phyloP scores from a whole-genome alignment of 2,329 filamentous ascomycete species.

The Dothistroma pini region DNA sequence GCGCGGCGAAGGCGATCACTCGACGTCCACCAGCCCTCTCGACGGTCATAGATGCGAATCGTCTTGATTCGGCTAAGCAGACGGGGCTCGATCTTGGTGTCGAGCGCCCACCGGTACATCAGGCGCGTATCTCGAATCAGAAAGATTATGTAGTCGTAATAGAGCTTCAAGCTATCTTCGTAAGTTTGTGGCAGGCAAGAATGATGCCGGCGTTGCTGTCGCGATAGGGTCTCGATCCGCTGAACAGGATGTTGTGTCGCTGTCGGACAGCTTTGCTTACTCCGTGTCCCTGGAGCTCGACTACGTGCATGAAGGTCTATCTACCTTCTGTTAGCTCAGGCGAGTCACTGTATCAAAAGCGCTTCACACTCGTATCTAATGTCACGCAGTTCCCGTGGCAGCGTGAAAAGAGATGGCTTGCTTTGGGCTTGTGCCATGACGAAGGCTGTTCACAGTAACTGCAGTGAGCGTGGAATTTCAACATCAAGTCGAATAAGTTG shows the following conservation, averaged over 20 bases:
- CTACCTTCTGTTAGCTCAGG: neutral
- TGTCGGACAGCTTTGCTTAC: neutral
- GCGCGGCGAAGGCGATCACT: neutral
- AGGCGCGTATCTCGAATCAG: neutral
- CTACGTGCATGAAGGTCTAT: neutral
- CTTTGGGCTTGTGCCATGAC: neutral
- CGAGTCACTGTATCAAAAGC: neutral
- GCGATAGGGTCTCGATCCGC: neutral
- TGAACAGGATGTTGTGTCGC: neutral
- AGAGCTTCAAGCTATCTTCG: neutral
- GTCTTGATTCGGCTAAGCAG: neutral
- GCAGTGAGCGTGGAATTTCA: neutral
- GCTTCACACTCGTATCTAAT: neutral
- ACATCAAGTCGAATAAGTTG: neutral
- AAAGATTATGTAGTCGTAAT: neutral
- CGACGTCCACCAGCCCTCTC: neutral
- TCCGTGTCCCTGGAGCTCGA: neutral
- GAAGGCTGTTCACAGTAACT: neutral
- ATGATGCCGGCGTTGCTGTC: neutral
- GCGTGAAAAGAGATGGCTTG: neutral
- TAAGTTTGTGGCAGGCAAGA: neutral
- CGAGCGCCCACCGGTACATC: neutral
- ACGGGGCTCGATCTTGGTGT: neutral
- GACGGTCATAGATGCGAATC: neutral
- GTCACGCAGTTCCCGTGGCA: neutral